Percentiles rank a stretch among this genome's conserved stretches.
Conservation (phyloP, 169 alveolate genomes). For the Plasmodium ovale region DNA sequence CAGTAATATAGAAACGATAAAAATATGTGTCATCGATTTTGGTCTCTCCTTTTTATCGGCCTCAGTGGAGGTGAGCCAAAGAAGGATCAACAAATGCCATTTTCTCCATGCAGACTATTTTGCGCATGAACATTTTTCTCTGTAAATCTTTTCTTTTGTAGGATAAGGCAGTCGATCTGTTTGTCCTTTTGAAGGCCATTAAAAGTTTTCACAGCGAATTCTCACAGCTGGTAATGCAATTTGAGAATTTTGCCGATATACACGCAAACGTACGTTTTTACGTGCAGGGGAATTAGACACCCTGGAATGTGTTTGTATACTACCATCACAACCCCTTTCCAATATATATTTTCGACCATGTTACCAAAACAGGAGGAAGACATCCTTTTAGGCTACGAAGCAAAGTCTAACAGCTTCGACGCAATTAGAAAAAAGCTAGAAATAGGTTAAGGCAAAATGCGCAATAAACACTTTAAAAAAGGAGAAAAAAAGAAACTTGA, state of each 20-base stretch:
- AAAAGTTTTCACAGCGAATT: constrained; percentile 72
- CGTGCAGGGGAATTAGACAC: background rate
- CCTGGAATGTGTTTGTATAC: background rate
- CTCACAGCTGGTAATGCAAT: constrained; percentile 16
- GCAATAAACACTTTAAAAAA: no score
- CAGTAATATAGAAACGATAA: constrained; percentile 4
- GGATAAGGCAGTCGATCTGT: constrained; percentile 87
- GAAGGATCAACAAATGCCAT: no score
- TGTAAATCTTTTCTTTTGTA: background rate
- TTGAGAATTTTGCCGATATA: background rate
- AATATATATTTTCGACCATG: background rate
- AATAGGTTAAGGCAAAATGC: constrained; percentile 37
- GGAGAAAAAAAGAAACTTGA: no score
- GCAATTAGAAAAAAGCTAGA: constrained; percentile 34
- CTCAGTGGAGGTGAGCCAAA: constrained; percentile 78
- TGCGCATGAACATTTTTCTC: background rate
- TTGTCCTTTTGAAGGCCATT: constrained; percentile 82
- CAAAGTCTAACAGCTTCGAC: constrained; percentile 20
- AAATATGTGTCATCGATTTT: constrained; percentile 80
- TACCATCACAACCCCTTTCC: background rate
- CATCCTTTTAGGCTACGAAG: constrained; percentile 36
- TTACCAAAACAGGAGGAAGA: constrained; percentile 41
- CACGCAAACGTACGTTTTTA: background rate
- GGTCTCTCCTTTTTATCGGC: constrained; percentile 84
- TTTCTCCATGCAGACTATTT: no score